Percentiles rank a stretch among this genome's conserved stretches.
phyloP scores from a whole-genome alignment of 106 monocot genomes.

The Apostasia ramifera region DNA sequence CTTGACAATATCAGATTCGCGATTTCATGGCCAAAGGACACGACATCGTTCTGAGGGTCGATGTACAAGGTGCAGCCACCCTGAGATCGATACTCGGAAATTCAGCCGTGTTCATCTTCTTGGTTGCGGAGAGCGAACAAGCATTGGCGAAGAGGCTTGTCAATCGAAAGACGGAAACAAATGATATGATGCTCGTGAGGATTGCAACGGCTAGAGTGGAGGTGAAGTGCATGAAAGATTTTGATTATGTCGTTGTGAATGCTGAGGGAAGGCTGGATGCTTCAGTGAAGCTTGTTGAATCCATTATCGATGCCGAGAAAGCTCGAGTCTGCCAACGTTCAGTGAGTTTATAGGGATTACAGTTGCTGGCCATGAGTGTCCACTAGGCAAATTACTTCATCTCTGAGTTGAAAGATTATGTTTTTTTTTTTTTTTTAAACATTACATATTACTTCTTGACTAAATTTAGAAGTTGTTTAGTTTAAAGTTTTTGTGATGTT shows the following conservation, averaged over 20 bases:
- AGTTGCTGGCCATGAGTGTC: too few relatives aligned
- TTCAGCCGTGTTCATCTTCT: slow-evolving; percentile 85
- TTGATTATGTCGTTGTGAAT: slow-evolving; percentile 90
- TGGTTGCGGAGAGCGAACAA: slow-evolving; percentile 89
- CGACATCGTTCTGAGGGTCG: slow-evolving; percentile 91
- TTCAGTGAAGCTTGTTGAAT: slow-evolving; percentile 74
- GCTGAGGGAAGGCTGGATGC: slow-evolving; percentile 78
- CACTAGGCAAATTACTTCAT: too few relatives aligned
- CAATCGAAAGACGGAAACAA: slow-evolving; percentile 78
- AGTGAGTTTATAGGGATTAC: slow-evolving; percentile 25
- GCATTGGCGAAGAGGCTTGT: slow-evolving; percentile 75
- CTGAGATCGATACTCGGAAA: slow-evolving; percentile 69
- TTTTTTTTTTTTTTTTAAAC: too few relatives aligned
- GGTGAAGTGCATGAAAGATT: slow-evolving; percentile 56
- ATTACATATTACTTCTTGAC: too few relatives aligned
- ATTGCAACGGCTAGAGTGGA: slow-evolving; percentile 87
- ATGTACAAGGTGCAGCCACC: slow-evolving; percentile 96
- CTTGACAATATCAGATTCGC: slow-evolving; percentile 39
- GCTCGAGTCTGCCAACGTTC: slow-evolving; percentile 44
- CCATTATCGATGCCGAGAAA: slow-evolving; percentile 93
- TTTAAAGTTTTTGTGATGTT: too few relatives aligned
- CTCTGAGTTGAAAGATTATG: too few relatives aligned
- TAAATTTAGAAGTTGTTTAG: too few relatives aligned
- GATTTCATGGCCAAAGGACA: slow-evolving; percentile 92
- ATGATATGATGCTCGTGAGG: slow-evolving; percentile 91